phyloP scores from a whole-genome alignment of 2,329 filamentous ascomycete species.

The Sarocladiaceae sp. region DNA sequence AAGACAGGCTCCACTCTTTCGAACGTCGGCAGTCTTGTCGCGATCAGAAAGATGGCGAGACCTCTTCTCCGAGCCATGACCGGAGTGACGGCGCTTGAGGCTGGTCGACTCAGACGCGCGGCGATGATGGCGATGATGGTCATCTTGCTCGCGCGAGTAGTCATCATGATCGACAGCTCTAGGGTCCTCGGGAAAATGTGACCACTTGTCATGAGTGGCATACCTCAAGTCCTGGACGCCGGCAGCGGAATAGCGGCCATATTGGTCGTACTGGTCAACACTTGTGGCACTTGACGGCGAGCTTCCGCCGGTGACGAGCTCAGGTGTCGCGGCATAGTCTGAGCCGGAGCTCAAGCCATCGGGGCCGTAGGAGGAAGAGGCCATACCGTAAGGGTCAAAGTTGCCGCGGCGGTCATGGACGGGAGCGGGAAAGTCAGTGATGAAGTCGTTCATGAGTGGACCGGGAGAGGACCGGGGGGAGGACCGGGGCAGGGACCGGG shows the following conservation, averaged over 20 bases:
- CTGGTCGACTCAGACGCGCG: not conserved
- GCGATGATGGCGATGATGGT: slow-evolving; percentile 17
- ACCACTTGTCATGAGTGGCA: slow-evolving; percentile 33
- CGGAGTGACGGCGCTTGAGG: slow-evolving; percentile 30
- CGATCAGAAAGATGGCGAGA: slow-evolving; percentile 30
- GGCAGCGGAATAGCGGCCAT: slow-evolving; percentile 21
- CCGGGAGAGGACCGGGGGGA: slow-evolving; percentile 3
- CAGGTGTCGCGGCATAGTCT: slow-evolving; percentile 17
- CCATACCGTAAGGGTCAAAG: slow-evolving; percentile 8
- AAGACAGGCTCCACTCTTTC: slow-evolving; percentile 41
- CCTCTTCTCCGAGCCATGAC: slow-evolving; percentile 27
- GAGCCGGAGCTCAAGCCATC: not conserved
- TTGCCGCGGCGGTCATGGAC: not conserved
- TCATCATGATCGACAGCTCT: slow-evolving; percentile 14
- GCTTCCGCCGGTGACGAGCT: slow-evolving; percentile 30
- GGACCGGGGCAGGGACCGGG: slow-evolving; percentile 2
- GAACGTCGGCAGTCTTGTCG: slow-evolving; percentile 41
- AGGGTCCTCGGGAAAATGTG: slow-evolving; percentile 23
- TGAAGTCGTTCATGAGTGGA: slow-evolving; percentile 2
- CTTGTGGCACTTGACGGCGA: slow-evolving; percentile 30
- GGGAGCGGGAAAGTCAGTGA: slow-evolving; percentile 2
- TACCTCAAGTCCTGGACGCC: slow-evolving; percentile 28
- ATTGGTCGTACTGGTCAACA: slow-evolving; percentile 24
- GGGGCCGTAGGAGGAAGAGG: not conserved
- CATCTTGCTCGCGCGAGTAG: slow-evolving; percentile 19